Percentiles rank a stretch among this genome's conserved stretches.
phyloP scores from a whole-genome alignment of 2,329 filamentous ascomycete genomes.

The Colletotrichum sansevieriae region DNA sequence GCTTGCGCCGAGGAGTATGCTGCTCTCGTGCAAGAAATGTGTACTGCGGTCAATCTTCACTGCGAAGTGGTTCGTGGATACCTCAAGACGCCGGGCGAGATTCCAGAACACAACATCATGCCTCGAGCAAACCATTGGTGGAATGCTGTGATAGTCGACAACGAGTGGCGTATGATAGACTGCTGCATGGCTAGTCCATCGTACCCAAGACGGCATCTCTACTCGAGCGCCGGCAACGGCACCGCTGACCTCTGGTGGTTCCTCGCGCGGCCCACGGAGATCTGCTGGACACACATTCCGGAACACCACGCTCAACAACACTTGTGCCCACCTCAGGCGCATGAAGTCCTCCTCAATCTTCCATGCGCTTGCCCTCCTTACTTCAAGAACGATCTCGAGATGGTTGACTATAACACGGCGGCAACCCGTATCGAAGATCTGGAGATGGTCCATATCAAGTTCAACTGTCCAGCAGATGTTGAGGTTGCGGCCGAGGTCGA shows the following conservation, averaged over 20 bases:
- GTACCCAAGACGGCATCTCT: conserved; percentile 82
- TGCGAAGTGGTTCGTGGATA: conserved; percentile 91
- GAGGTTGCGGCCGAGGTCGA: conserved; percentile 95
- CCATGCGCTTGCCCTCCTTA: conserved; percentile 89
- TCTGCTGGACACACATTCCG: conserved; percentile 96
- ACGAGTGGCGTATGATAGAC: conserved; percentile 97
- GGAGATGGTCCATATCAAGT: conserved; percentile 91
- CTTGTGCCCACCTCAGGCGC: conserved; percentile 87
- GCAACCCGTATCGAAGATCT: conserved; percentile 88
- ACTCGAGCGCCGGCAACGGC: conserved; percentile 78
- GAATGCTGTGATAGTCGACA: conserved; percentile 94
- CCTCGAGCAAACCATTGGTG: conserved; percentile 97
- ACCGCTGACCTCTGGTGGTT: conserved; percentile 93
- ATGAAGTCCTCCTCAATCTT: conserved; percentile 87
- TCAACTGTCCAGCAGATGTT: conserved; percentile 89
- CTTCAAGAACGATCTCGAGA: conserved; percentile 84
- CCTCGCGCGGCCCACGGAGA: conserved; percentile 86
- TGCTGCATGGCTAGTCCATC: conserved; percentile 92
- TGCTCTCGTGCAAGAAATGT: conserved; percentile 92
- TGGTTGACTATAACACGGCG: conserved; percentile 93
- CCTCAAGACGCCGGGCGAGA: conserved; percentile 89
- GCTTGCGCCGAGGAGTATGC: conserved; percentile 93
- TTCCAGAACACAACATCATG: conserved; percentile 82
- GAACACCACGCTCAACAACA: conserved; percentile 91
- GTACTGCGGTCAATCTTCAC: conserved; percentile 86